Evolutionary conservation across 176 grass and related monocot species (phyloP), one percentile per base, ranked within the genome.

Genomic region (Bolboschoenus planiculmis): DNA sequence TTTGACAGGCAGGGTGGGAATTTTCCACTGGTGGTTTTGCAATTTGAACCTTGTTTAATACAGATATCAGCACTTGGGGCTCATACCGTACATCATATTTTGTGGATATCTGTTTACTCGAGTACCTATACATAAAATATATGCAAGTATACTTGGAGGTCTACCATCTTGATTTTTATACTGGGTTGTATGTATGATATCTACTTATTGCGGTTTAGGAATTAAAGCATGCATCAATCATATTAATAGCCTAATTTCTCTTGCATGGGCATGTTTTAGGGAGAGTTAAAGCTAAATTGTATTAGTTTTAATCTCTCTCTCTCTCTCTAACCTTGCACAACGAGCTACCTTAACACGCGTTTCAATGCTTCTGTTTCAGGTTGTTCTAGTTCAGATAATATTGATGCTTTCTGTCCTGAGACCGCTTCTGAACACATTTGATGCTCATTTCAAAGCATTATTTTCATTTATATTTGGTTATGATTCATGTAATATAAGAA

Each of bases 311-410:
- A 23, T 37, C 5, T 57, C 5, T 58, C 16, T 78, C 34, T 40
- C 30, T 21, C 14, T 50, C 3, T 14, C 50, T 53, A 16, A 53
- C 27, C 27, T 37, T 66, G 58, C 7, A 37, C 16, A 68, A 59
- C 39, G 58, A 36, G 35, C 31, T 56, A 57, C 7, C 6, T 80
- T 79, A 58, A 80, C 14, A 80, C 42, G 7, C 59, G 48, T 29
- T 27, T 81, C 29, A 44, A 62, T 63, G 35, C 26, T 42, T 47
- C 10, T 40, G 9, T 58, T 81, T 62, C 78, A 81, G 78, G 56
- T 62, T 81, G 78, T 81, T 59, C 50, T 82, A 62, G 50, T 62
- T 46, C 79, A 48, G 37, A 13, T 24, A 30, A 82, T 48, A 44
- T 62, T 30, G 42, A 44, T 82, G 56, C 37, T 82, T 82, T 33